Conservation (phyloP, 2,329 filamentous ascomycete genomes). For the Hansfordia pulvinata region DNA sequence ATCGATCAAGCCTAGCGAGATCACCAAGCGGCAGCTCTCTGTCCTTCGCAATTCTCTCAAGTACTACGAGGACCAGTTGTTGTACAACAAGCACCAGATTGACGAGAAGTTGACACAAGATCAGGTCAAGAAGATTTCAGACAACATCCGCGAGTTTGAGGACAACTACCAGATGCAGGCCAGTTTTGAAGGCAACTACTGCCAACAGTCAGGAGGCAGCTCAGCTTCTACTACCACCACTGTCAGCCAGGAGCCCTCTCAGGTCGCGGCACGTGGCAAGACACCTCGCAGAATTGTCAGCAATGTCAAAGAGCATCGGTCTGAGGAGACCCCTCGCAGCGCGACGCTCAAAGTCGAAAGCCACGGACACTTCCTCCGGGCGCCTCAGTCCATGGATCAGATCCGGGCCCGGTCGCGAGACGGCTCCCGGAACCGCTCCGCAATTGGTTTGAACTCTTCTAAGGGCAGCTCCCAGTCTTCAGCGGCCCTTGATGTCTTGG, state of each 20-base stretch:
- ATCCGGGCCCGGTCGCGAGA: slow-evolving; percentile 3
- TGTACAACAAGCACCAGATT: slow-evolving; percentile 49
- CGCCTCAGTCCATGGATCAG: slow-evolving; percentile 7
- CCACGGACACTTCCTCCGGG: slow-evolving; percentile 3
- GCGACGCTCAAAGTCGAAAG: slow-evolving; percentile 9
- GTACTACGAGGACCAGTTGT: slow-evolving; percentile 42
- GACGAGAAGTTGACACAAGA: slow-evolving; percentile 37
- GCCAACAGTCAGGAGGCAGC: too few relatives aligned
- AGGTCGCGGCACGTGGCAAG: slow-evolving; percentile 4
- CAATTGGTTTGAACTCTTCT: slow-evolving; percentile 13
- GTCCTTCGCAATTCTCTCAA: slow-evolving; percentile 37
- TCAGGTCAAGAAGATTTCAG: slow-evolving; percentile 25
- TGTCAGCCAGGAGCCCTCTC: slow-evolving; percentile 2
- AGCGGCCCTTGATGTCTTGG: slow-evolving; percentile 8
- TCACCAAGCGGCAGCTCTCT: slow-evolving; percentile 43
- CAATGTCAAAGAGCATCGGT: slow-evolving; percentile 10
- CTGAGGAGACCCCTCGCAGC: slow-evolving; percentile 8
- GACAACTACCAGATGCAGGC: slow-evolving; percentile 28
- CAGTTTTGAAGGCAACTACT: slow-evolving; percentile 27
- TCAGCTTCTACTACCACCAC: slow-evolving; percentile 10
- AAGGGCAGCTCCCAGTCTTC: slow-evolving; percentile 9
- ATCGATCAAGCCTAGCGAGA: slow-evolving; percentile 47
- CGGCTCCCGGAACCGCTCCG: slow-evolving; percentile 5
- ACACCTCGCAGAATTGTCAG: slow-evolving; percentile 14
- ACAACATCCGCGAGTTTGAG: slow-evolving; percentile 36